phyloP scores from a whole-genome alignment of 2,329 filamentous ascomycete genomes.

The Sclerotinia sclerotiorum region DNA sequence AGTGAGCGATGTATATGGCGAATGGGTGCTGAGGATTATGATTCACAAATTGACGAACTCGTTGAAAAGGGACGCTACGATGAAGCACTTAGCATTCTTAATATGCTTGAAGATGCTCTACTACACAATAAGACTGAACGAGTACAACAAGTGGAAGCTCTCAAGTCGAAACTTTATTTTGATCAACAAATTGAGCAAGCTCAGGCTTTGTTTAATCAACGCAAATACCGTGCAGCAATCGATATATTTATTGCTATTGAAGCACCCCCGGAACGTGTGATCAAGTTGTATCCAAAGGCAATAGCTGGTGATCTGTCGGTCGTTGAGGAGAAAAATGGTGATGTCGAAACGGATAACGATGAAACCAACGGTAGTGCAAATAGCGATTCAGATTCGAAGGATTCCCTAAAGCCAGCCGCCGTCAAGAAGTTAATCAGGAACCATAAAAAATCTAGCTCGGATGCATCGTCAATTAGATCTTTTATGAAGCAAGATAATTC shows the following conservation, averaged over 20 bases:
- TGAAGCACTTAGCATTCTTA: slow-evolving; percentile 85
- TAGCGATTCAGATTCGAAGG: slow-evolving; percentile 43
- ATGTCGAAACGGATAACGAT: slow-evolving; percentile 45
- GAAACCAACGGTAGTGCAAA: slow-evolving; percentile 43
- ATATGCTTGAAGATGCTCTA: slow-evolving; percentile 89
- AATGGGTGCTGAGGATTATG: slow-evolving; percentile 91
- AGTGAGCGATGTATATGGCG: slow-evolving; percentile 93
- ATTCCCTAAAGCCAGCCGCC: slow-evolving; percentile 41
- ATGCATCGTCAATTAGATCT: slow-evolving; percentile 59
- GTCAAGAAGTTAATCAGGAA: slow-evolving; percentile 45
- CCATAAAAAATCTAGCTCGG: slow-evolving; percentile 43
- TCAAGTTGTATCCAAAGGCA: slow-evolving; percentile 76
- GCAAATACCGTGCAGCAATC: slow-evolving; percentile 80
- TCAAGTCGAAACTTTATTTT: slow-evolving; percentile 86
- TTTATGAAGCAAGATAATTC: slow-evolving; percentile 51
- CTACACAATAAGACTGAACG: slow-evolving; percentile 78
- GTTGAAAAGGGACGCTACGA: slow-evolving; percentile 74
- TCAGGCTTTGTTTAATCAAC: slow-evolving; percentile 75
- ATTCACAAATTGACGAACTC: slow-evolving; percentile 81
- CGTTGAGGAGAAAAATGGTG: slow-evolving; percentile 50
- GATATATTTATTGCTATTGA: slow-evolving; percentile 84
- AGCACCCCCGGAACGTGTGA: slow-evolving; percentile 84
- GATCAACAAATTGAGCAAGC: slow-evolving; percentile 73
- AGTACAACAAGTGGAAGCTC: slow-evolving; percentile 82
- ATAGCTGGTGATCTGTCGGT: slow-evolving; percentile 81